phyloP scores from a whole-genome alignment of 805 yeast genomes.

The Ogataea populi-albae region DNA sequence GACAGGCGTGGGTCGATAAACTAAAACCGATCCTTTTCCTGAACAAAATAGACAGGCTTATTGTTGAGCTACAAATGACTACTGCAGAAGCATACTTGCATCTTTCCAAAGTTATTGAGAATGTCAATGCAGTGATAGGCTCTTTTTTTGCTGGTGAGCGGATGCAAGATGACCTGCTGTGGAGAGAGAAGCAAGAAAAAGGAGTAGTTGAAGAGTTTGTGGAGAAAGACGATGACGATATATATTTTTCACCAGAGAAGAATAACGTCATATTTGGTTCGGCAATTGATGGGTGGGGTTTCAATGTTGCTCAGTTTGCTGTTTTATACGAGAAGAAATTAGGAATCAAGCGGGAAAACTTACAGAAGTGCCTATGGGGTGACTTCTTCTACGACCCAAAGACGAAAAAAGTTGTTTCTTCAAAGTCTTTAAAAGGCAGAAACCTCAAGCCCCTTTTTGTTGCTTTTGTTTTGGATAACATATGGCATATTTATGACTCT shows the following conservation, averaged over 20 bases:
- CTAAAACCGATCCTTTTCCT: slow-evolving; percentile 83
- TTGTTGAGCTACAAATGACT: slow-evolving; percentile 75
- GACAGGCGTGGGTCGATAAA: slow-evolving; percentile 95
- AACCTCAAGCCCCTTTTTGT: slow-evolving; percentile 78
- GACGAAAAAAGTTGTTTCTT: slow-evolving; percentile 74
- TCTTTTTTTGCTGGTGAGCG: slow-evolving; percentile 90
- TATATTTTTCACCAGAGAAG: slow-evolving; percentile 82
- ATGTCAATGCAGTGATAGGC: slow-evolving; percentile 92
- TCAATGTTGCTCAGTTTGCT: slow-evolving; percentile 84
- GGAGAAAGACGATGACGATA: slow-evolving; percentile 74
- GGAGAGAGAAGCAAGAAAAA: slow-evolving; percentile 63
- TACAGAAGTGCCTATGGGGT: slow-evolving; percentile 93
- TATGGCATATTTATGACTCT: slow-evolving; percentile 87
- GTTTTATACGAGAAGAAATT: slow-evolving; percentile 79
- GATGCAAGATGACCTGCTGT: slow-evolving; percentile 79
- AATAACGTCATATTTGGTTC: slow-evolving; percentile 88
- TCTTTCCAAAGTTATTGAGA: slow-evolving; percentile 75
- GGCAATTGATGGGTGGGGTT: slow-evolving; percentile 98
- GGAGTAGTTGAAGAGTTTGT: slow-evolving; percentile 50
- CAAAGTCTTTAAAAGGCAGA: slow-evolving; percentile 61
- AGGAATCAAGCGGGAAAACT: slow-evolving; percentile 75
- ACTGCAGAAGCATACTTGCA: slow-evolving; percentile 86
- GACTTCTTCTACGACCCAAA: slow-evolving; percentile 88
- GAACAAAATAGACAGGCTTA: slow-evolving; percentile 86
- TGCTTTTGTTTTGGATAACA: slow-evolving; percentile 77